Conservation (phyloP, 2,329 filamentous ascomycete genomes). For the Cytospora piceicola region DNA sequence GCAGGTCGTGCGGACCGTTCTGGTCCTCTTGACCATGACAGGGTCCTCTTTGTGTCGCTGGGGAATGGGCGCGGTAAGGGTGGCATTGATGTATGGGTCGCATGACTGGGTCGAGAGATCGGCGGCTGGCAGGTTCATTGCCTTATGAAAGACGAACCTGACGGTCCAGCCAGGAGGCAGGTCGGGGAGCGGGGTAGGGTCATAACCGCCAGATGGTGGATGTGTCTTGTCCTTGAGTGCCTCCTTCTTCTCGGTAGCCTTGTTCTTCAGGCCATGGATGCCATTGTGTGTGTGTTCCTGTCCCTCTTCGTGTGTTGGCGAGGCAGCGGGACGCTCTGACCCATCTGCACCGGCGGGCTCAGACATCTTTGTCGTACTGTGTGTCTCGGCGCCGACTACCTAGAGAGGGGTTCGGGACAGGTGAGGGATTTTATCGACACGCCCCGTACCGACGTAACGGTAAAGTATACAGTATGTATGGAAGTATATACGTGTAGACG, state of each 20-base stretch:
- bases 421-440: constrained; percentile 10
- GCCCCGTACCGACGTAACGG: not conserved
- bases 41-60: constrained; percentile 87
- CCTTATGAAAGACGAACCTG: constrained; percentile 81
- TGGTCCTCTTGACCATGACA: constrained; percentile 72
- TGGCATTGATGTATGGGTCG: constrained; percentile 81
- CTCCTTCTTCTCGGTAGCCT: constrained; percentile 43
- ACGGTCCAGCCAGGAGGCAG: constrained; percentile 81
- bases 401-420: not conserved
- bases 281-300: constrained; percentile 3
- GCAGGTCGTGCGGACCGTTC: constrained; percentile 71
- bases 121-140: constrained; percentile 78
- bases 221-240: constrained; percentile 47
- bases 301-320: not conserved
- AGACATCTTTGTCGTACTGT: constrained; percentile 20
- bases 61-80: constrained; percentile 71
- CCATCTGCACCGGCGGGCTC: constrained; percentile 15
- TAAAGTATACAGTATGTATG: not conserved
- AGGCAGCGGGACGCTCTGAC: not conserved
- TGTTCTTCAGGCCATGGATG: constrained; percentile 39
- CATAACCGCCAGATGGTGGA: constrained; percentile 79
- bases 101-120: constrained; percentile 78
- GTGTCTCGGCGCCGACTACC: constrained; percentile 1
- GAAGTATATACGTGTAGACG: too few relatives aligned
- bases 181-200: constrained; percentile 75